Evolutionary conservation across 768 basidiomycete species (phyloP).

Genomic region (Udeniomyces megalosporus): DNA sequence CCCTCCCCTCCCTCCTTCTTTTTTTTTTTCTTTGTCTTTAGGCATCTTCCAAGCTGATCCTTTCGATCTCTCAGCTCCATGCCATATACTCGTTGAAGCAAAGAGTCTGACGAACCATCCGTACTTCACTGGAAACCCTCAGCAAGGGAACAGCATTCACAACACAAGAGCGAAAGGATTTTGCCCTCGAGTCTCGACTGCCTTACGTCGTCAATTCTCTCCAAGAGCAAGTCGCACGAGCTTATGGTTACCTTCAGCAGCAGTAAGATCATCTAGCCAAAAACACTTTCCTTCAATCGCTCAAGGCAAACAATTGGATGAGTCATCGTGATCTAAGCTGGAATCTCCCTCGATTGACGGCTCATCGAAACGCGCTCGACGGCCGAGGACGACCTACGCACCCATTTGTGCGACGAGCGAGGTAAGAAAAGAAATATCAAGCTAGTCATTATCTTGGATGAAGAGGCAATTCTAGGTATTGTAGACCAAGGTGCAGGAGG

Average conservation of each 20-base stretch:
- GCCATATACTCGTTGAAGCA: background rate
- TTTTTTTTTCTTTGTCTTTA: too few species aligned
- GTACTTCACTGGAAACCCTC: too few species aligned
- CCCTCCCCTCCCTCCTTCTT: too few species aligned
- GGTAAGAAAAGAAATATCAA: conserved; percentile 36
- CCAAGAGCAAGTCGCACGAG: background rate
- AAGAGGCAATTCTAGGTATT: conserved; percentile 63
- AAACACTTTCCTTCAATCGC: background rate
- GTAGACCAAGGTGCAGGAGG: conserved; percentile 26
- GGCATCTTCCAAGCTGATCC: too few species aligned
- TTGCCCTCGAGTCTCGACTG: background rate
- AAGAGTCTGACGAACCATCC: background rate
- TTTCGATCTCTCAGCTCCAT: background rate
- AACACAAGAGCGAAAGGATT: background rate
- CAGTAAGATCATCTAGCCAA: background rate
- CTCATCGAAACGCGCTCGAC: conserved; percentile 59
- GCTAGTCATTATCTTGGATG: conserved; percentile 66
- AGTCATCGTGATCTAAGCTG: conserved; percentile 40
- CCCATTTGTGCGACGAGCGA: background rate
- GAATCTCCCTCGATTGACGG: conserved; percentile 54
- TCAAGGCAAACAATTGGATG: background rate
- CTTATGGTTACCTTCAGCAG: background rate
- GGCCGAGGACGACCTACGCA: conserved; percentile 55
- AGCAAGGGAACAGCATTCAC: conserved; percentile 11
- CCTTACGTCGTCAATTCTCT: background rate